Evolutionary conservation across 1,284 basidiomycete genomes (phyloP).

Genomic region (Fistulina hepatica): DNA sequence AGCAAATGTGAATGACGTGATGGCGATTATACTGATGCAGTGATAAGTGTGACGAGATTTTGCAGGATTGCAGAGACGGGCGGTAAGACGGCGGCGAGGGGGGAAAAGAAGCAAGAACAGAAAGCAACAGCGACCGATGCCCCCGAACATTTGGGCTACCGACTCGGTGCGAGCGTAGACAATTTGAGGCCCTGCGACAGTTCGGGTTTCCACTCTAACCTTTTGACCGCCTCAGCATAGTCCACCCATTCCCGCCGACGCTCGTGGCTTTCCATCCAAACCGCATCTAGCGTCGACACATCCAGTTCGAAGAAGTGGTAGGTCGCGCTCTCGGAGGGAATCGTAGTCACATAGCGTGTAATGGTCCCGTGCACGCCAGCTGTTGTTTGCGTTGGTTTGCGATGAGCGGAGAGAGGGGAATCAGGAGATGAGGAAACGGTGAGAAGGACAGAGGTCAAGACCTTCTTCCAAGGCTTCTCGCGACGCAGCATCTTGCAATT

Average conservation of each 20-base stretch:
- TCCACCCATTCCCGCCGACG: conserved; percentile 76
- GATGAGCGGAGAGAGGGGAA: conserved; percentile 24
- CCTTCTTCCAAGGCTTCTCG: conserved; percentile 88
- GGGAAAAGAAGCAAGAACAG: not conserved
- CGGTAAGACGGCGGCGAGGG: too few species aligned
- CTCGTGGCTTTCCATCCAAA: conserved; percentile 70
- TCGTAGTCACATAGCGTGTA: conserved; percentile 67
- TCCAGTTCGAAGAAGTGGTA: conserved; percentile 84
- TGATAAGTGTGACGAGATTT: too few species aligned
- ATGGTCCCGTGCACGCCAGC: conserved; percentile 74
- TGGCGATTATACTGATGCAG: too few species aligned
- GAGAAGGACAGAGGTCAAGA: conserved; percentile 73
- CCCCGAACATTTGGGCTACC: conserved; percentile 16
- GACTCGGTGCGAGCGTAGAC: conserved; percentile 48
- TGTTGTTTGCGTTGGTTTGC: too few species aligned
- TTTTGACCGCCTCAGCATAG: conserved; percentile 60
- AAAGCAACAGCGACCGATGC: not conserved
- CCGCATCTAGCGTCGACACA: conserved; percentile 56
- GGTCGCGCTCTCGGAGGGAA: conserved; percentile 61
- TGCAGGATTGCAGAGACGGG: too few species aligned
- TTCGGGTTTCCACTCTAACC: conserved; percentile 72
- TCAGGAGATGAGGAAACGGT: conserved; percentile 62
- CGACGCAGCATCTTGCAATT: conserved; percentile 72
- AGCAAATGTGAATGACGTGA: too few species aligned
- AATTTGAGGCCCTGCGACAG: conserved; percentile 60